Evolutionary conservation across 306 rosid species (phyloP).

Genomic region (Sicyos edulis): DNA sequence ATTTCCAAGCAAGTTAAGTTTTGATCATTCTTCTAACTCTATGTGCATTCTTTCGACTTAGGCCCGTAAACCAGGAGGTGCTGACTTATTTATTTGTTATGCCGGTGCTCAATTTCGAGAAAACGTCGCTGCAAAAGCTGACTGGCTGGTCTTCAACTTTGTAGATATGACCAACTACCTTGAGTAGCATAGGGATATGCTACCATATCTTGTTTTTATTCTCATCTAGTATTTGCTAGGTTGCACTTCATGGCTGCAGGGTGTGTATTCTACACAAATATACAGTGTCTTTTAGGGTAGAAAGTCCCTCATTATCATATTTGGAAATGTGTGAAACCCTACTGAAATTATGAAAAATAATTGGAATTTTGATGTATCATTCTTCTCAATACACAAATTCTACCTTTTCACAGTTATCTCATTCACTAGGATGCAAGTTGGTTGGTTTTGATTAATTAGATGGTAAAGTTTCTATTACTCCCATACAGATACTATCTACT

Average conservation of each 20-base stretch:
- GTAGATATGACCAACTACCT: conserved; percentile 47
- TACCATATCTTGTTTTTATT: no score
- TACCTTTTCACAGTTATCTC: not conserved
- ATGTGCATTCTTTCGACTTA: conserved; percentile 19
- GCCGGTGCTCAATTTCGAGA: conserved; percentile 81
- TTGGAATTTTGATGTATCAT: not conserved
- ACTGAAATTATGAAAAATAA: not conserved
- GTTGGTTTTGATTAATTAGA: not conserved
- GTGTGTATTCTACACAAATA: not conserved
- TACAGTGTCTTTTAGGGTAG: not conserved
- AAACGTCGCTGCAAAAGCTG: conserved; percentile 76
- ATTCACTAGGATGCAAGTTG: not conserved
- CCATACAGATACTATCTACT: no score
- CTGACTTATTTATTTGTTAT: conserved; percentile 78
- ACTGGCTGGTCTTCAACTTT: conserved; percentile 70
- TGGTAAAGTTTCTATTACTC: no score
- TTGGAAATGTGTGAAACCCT: conserved; percentile 15
- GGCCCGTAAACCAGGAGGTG: conserved; percentile 89
- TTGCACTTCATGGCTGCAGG: not conserved
- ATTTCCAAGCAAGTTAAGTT: not conserved
- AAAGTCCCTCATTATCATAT: not conserved
- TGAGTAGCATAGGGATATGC: conserved; percentile 25
- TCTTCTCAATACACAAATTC: not conserved
- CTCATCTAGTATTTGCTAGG: not conserved
- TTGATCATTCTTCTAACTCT: not conserved